phyloP scores from a whole-genome alignment of 2,329 filamentous ascomycete genomes.

The Gaeumannomyces tritici region DNA sequence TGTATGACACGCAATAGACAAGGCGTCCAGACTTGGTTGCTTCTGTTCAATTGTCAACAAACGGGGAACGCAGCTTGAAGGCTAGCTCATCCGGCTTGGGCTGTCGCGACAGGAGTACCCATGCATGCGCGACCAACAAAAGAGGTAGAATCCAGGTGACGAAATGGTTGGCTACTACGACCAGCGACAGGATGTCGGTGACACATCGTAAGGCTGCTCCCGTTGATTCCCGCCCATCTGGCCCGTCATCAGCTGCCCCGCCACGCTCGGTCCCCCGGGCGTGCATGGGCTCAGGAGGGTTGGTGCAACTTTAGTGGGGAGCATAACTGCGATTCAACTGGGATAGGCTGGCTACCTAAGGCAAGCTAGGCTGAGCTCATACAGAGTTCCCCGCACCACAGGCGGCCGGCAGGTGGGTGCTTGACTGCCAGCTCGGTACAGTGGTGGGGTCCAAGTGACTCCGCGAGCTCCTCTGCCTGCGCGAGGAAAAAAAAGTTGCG shows the following conservation, averaged over 20 bases:
- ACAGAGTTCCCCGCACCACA: not conserved
- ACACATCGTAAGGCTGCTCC: not conserved
- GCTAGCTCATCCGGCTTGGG: not conserved
- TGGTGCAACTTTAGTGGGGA: too few relatives aligned
- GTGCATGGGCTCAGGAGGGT: too few relatives aligned
- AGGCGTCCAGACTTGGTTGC: not conserved
- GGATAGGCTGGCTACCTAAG: too few relatives aligned
- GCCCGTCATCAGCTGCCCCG: not conserved
- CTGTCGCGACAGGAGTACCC: not conserved
- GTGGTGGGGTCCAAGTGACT: conserved; percentile 4
- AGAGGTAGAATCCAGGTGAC: not conserved
- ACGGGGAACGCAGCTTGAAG: not conserved
- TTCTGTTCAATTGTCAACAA: not conserved
- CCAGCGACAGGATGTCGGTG: not conserved
- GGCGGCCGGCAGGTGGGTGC: too few relatives aligned
- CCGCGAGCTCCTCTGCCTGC: not conserved
- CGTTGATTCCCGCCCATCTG: not conserved
- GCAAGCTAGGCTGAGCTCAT: not conserved
- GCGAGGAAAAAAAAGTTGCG: not conserved
- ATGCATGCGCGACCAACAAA: too few relatives aligned
- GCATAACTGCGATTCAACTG: too few relatives aligned
- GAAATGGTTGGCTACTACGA: not conserved
- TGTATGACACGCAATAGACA: not conserved
- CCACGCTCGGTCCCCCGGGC: not conserved
- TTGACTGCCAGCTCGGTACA: not conserved